These are phyloP conservation scores for barrel medic (Medicago truncatula) DNA, from an alignment of 306 rosid genomes.

Conservation along the genomic window DNA sequence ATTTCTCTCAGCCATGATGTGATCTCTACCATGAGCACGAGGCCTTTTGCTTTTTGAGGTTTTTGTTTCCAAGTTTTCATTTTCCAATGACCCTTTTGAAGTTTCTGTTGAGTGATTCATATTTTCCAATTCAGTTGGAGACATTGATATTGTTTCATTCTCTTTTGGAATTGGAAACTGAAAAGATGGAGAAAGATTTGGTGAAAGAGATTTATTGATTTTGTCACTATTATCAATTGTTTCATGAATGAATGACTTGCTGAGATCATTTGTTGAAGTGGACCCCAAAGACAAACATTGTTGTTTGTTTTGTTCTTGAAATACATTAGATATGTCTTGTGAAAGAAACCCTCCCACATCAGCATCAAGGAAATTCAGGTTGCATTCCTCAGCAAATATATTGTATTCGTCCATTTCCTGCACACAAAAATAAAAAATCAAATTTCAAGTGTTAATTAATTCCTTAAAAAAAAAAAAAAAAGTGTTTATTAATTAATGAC, in stretches of 20 bases:
- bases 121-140: slow-evolving; percentile 32
- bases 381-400: slow-evolving; percentile 41
- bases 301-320: slow-evolving; percentile 36
- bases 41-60: slow-evolving; percentile 50
- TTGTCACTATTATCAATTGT: slow-evolving; percentile 1
- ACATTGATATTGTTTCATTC: slow-evolving; percentile 32
- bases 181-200: slow-evolving; percentile 52
- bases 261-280: neutral
- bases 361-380: slow-evolving; percentile 44
- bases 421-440: neutral
- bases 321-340: slow-evolving; percentile 45
- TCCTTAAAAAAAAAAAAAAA: no score
- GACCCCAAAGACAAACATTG: slow-evolving; percentile 51
- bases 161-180: slow-evolving; percentile 55
- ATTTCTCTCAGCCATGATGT: slow-evolving; percentile 79
- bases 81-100: slow-evolving; percentile 38
- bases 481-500: neutral
- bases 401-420: slow-evolving; percentile 61
- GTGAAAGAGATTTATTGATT: slow-evolving; percentile 34
- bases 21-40: slow-evolving; percentile 62
- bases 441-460: neutral
- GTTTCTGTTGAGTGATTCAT: slow-evolving; percentile 34
- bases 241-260: slow-evolving; percentile 47
- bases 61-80: slow-evolving; percentile 41
- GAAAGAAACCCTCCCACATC: slow-evolving; percentile 41